phyloP scores from a whole-genome alignment of 2,329 filamentous ascomycete species.

The Nothomitra cinnamomea region DNA sequence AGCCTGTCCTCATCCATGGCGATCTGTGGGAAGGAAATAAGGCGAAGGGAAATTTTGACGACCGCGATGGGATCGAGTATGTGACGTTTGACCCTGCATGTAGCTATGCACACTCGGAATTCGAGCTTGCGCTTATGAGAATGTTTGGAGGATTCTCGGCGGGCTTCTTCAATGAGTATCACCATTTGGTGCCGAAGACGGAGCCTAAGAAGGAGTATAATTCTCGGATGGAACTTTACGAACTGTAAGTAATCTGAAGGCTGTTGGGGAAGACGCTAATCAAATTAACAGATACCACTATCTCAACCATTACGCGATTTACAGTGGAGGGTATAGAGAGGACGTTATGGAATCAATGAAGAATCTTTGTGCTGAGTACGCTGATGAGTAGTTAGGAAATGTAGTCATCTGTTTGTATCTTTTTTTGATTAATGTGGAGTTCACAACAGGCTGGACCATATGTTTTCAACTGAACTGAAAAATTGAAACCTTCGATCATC shows the following conservation, averaged over 20 bases:
- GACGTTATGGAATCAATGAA: conserved; percentile 42
- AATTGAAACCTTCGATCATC: no score
- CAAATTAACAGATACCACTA: conserved; percentile 84
- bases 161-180: conserved; percentile 62
- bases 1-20: conserved; percentile 73
- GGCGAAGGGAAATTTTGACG: conserved; percentile 41
- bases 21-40: conserved; percentile 91
- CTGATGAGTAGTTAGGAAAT: no score
- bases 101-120: conserved; percentile 78
- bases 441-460: no score
- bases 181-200: conserved; percentile 54
- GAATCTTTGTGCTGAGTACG: neutral
- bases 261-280: neutral
- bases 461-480: no score
- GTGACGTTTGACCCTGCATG: conserved; percentile 70
- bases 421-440: no score
- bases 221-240: conserved; percentile 68
- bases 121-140: conserved; percentile 81
- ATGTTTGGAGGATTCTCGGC: conserved; percentile 84
- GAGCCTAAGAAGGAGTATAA: conserved; percentile 70
- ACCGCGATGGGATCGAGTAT: conserved; percentile 41
- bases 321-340: conserved; percentile 60
- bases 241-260: conserved; percentile 41
- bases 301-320: conserved; percentile 74
- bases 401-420: no score